phyloP scores from a whole-genome alignment of 139 green algal species.

The Desmodesmus armatus region DNA sequence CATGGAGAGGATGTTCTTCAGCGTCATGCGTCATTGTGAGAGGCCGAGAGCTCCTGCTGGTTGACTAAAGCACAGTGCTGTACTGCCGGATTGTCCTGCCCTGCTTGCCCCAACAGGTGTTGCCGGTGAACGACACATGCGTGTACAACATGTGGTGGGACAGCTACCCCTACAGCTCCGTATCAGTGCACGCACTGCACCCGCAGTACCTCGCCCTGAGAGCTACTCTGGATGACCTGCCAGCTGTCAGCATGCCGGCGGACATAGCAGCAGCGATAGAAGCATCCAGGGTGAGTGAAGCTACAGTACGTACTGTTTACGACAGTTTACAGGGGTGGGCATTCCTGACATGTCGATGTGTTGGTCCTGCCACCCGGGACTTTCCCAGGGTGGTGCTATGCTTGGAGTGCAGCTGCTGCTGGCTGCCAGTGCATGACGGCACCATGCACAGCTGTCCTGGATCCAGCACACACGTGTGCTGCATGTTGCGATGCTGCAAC shows the following conservation, averaged over 20 bases:
- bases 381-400: too few species aligned
- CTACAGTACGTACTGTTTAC: too few species aligned
- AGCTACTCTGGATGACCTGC: constrained; percentile 46
- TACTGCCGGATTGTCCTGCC: too few species aligned
- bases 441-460: too few species aligned
- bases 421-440: background rate
- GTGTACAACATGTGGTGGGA: constrained; percentile 95
- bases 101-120: constrained; percentile 72
- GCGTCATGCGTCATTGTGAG: too few species aligned
- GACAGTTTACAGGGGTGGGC: too few species aligned
- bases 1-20: too few species aligned
- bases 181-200: constrained; percentile 95
- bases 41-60: too few species aligned
- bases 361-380: too few species aligned
- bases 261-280: constrained; percentile 53
- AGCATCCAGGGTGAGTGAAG: background rate
- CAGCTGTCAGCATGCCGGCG: constrained; percentile 39
- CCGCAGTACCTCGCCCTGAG: constrained; percentile 72
- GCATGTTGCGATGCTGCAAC: background rate
- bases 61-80: too few species aligned
- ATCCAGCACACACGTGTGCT: background rate
- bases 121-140: constrained; percentile 96
- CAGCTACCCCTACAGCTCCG: constrained; percentile 94
- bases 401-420: background rate
- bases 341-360: too few species aligned